Evolutionary conservation across 305 asterid species (phyloP), one percentile per base, ranked within the genome.

Genomic region (Solanum aculeatissimum): DNA sequence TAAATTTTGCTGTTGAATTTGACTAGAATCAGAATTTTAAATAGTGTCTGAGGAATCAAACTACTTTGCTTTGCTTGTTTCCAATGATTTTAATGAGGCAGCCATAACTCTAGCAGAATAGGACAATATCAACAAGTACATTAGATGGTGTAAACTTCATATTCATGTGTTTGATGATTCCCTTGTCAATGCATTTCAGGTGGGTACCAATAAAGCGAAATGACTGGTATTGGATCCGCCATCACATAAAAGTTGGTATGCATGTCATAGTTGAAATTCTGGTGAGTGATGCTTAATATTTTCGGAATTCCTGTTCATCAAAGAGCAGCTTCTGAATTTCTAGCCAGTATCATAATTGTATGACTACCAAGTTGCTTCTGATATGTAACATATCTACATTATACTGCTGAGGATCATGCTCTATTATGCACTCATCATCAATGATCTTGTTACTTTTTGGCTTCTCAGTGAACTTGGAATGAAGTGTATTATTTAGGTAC

Each of bases 221-320:
- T 90, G 99, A 95, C 87, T 96, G 99, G 99, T 96, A 86, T 91
- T 96, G 99, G 99, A 91, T 96, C 87, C 97, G 99, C 74, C 99
- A 96, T 88, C 99, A 95, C 91, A 94, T 96, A 85, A 94, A 95
- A 95, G 98, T 95, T 86, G 99, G 99, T 78, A 95, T 94, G 98
- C 90, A 85, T 45, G 98, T 94, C 85, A 85, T 89, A 47, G 98
- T 96, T 85, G 99, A 96, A 88, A 90, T 96, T 91, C 82, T 93
- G 97, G 99, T 95, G 86, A 86, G 98, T 90, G 87, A 55, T 89
- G 60, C 66, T 62, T 12, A 81, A 32, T 42, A 80, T 65, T 54
- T 45, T 83, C 47, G 72, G 35, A 80, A 49, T 87, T 51, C 51
- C 19, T 29, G 47, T 19, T 29, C 83, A 51, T 53, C 32, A 78